Conservation (phyloP, 495 filamentous ascomycete genomes). For the Penicillium goetzii region DNA sequence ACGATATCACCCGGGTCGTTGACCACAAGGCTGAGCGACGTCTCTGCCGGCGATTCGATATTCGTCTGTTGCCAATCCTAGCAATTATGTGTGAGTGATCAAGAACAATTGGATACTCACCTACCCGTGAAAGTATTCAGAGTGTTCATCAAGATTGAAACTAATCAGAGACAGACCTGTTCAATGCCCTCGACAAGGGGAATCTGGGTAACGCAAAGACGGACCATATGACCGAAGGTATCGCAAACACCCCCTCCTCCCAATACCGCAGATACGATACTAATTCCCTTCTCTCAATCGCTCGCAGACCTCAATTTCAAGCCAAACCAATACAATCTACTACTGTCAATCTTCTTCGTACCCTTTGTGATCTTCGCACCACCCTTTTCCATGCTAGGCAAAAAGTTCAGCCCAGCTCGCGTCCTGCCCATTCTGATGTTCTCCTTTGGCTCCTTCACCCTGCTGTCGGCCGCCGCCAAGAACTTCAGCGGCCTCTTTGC, state of each 20-base stretch:
- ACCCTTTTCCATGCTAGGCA: slow-evolving; percentile 64
- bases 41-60: slow-evolving; percentile 64
- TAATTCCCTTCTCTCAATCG: not conserved
- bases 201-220: slow-evolving; percentile 73
- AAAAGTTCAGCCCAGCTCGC: slow-evolving; percentile 63
- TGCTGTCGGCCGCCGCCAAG: slow-evolving; percentile 55
- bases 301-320: slow-evolving; percentile 57
- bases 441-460: slow-evolving; percentile 60
- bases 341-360: slow-evolving; percentile 72
- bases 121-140: not conserved
- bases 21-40: slow-evolving; percentile 59
- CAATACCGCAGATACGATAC: slow-evolving; percentile 10
- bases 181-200: slow-evolving; percentile 65
- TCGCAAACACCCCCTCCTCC: not conserved
- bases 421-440: slow-evolving; percentile 69
- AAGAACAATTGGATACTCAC: not conserved
- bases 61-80: slow-evolving; percentile 64
- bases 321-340: slow-evolving; percentile 66
- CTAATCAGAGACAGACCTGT: slow-evolving; percentile 45
- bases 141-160: not conserved
- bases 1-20: slow-evolving; percentile 43
- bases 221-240: slow-evolving; percentile 55
- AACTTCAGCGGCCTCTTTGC: slow-evolving; percentile 68
- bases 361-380: slow-evolving; percentile 71
- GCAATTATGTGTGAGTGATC: slow-evolving; percentile 61